Evolutionary conservation across 805 yeast genomes (phyloP).

Genomic region (Isabelozyma pseudorhagii): DNA sequence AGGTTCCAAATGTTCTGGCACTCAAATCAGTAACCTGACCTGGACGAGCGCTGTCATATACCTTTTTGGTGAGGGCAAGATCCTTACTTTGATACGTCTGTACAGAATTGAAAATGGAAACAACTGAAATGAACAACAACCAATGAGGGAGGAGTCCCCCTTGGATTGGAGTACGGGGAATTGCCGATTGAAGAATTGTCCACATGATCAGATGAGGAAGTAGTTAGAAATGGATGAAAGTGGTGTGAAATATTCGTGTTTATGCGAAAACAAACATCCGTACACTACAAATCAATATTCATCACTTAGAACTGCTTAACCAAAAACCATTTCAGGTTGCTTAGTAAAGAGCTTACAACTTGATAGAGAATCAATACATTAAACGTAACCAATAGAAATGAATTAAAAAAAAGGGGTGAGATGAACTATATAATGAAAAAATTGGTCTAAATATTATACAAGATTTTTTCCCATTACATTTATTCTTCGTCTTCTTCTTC

Average conservation of each 20-base stretch:
- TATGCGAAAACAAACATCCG: background rate
- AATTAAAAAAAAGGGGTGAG: background rate
- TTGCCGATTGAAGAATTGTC: background rate
- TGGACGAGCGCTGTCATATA: conserved; percentile 51
- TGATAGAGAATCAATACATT: background rate
- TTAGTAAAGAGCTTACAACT: background rate
- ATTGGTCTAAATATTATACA: background rate
- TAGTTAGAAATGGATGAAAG: background rate
- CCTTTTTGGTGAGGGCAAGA: conserved; percentile 69
- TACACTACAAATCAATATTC: background rate
- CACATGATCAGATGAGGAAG: background rate
- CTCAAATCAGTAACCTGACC: conserved; percentile 51
- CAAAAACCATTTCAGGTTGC: no score
- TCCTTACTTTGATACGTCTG: conserved; percentile 78
- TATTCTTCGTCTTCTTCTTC: conserved; percentile 92
- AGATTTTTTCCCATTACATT: conserved; percentile 20
- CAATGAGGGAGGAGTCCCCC: conserved; percentile 36
- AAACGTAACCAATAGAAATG: background rate
- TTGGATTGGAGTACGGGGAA: conserved; percentile 9
- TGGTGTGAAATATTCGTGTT: background rate
- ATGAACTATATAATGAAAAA: background rate
- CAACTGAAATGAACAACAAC: conserved; percentile 63
- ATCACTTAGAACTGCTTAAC: no score
- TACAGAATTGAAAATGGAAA: conserved; percentile 85
- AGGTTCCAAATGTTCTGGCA: conserved; percentile 97